phyloP scores from a whole-genome alignment of 768 basidiomycete genomes.

The Hygrophorus pudorinus region DNA sequence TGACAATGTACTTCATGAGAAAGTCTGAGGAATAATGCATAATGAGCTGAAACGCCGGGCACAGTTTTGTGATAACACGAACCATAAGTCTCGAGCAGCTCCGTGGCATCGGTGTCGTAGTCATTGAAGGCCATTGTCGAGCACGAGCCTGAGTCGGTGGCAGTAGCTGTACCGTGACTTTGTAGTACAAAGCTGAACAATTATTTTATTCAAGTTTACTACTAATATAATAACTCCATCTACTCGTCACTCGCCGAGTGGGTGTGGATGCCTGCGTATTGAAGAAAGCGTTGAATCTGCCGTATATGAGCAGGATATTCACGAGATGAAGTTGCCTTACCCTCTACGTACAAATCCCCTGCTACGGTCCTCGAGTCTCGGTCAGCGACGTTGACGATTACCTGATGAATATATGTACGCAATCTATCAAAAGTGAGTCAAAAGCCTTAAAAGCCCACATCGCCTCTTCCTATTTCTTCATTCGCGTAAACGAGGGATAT shows the following conservation, averaged over 20 bases:
- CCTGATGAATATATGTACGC: slow-evolving; percentile 20
- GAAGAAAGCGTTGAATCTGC: no score
- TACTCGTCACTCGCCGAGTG: no score
- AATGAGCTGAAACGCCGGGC: slow-evolving; percentile 4
- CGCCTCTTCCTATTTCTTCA: neutral
- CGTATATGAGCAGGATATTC: no score
- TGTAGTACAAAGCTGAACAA: no score
- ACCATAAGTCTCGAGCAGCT: slow-evolving; percentile 94
- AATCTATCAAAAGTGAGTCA: slow-evolving; percentile 19
- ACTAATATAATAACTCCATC: no score
- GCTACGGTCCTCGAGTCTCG: no score
- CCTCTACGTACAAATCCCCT: no score
- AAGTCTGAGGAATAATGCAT: slow-evolving; percentile 75
- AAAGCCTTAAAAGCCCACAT: neutral
- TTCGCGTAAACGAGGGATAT: neutral
- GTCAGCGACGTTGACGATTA: slow-evolving; percentile 5
- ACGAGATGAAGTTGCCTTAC: no score
- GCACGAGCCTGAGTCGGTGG: slow-evolving; percentile 13
- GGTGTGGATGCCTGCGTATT: no score
- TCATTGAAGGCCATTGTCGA: slow-evolving; percentile 50
- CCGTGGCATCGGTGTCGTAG: slow-evolving; percentile 77
- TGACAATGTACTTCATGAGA: slow-evolving; percentile 97
- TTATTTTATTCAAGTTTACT: no score
- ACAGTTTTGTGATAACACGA: slow-evolving; percentile 11
- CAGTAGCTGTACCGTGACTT: neutral